Evolutionary conservation across 1,284 basidiomycete species (phyloP), one percentile per base, ranked within the genome.

Genomic region (Ustilago vetiveriae): DNA sequence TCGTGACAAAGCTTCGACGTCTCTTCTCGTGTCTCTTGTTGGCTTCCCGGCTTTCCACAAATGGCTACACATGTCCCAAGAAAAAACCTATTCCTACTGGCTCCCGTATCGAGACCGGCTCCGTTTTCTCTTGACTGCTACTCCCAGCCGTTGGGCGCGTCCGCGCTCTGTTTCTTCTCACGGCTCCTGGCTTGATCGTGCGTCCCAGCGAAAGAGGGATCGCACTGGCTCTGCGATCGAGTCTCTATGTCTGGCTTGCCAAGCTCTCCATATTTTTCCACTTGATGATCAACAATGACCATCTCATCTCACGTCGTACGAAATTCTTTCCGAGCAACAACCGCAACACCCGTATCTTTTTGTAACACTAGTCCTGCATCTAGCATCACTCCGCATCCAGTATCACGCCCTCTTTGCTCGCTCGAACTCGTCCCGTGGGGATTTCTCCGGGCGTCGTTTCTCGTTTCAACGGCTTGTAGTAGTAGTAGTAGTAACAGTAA

Each of bases 1-100:
- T 22, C 41, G 40, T 41, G 27, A 23, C 44, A 32, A 24, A 6
- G 27, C 33, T 17, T 35, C 45, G 24, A 50, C 37, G 47, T 45
- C 36, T 55, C 50, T 23, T 43, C 46, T 29, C 37, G n/a, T n/a
- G n/a, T n/a, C n/a, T n/a, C n/a, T n/a, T n/a, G n/a, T n/a, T n/a
- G n/a, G n/a, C n/a, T n/a, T n/a, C n/a, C n/a, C n/a, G n/a, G n/a
- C n/a, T n/a, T 43, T 40, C 50, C 43, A 47, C 42, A 62, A 38
- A 50, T 52, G 65, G 42, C 52, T 59, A 49, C 46, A 45, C 51
- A 63, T n/a, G n/a, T n/a, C n/a, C n/a, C n/a, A n/a, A n/a, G n/a
- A 58, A 50, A 62, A 68, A 68, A 68, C 48, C 64, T 50, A 68
- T 68, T 39, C 46, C 65, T 62, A 68, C 50, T 63, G 65, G 65